Conservation (phyloP, 768 basidiomycete genomes). For the Asterophora lycoperdoides region DNA sequence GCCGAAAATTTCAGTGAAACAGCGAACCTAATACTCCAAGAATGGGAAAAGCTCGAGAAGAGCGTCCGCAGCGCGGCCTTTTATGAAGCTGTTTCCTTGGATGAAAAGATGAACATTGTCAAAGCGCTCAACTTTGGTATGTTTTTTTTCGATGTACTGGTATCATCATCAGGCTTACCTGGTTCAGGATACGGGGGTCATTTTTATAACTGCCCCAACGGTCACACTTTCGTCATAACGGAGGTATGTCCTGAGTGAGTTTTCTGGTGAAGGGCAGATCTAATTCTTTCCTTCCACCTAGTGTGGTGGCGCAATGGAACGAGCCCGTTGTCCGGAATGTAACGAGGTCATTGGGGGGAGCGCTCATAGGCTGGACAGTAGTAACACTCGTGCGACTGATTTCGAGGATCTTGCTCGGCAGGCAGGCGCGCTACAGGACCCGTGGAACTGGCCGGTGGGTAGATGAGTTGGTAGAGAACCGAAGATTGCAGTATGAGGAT, state of each 20-base stretch:
- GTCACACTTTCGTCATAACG: conserved; percentile 57
- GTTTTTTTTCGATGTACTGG: conserved; percentile 4
- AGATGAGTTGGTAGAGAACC: too few species aligned
- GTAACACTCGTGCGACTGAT: conserved; percentile 45
- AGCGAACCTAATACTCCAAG: conserved; percentile 36
- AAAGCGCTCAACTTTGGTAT: conserved; percentile 47
- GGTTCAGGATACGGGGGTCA: conserved; percentile 36
- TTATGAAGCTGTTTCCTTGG: conserved; percentile 48
- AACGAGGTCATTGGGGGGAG: conserved; percentile 48
- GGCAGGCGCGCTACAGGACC: conserved; percentile 5
- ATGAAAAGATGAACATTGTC: conserved; percentile 50
- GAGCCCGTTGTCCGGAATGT: conserved; percentile 53
- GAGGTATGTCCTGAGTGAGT: conserved; percentile 36
- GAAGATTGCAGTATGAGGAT: too few species aligned
- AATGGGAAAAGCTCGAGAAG: conserved; percentile 41
- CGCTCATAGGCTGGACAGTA: conserved; percentile 33
- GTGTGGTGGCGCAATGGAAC: conserved; percentile 57
- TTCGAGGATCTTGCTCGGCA: conserved; percentile 39
- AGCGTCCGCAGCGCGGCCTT: conserved; percentile 40
- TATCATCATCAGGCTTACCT: background rate
- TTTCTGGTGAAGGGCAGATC: background rate
- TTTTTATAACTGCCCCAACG: conserved; percentile 52
- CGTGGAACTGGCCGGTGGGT: conserved; percentile 10
- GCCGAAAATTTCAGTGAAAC: conserved; percentile 34
- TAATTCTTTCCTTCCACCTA: conserved; percentile 17